These are phyloP conservation scores for Allium fistulosum DNA, from an alignment of 106 monocot genomes.

Conservation along the genomic window DNA sequence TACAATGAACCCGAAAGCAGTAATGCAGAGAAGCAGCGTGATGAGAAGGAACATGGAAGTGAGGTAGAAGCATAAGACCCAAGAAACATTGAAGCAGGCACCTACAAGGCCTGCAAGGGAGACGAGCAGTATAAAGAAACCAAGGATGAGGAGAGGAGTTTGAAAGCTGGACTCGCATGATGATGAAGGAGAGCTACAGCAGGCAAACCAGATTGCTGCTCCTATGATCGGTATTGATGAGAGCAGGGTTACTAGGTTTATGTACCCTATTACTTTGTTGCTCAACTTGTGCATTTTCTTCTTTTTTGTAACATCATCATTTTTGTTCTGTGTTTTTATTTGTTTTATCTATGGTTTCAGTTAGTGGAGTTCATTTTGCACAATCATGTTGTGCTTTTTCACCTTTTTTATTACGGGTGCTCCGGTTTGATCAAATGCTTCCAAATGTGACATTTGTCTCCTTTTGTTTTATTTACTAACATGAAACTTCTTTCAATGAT, in stretches of 20 bases:
- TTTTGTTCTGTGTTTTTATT: no score
- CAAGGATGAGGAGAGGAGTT: conserved; percentile 68
- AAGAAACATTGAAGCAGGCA: conserved; percentile 69
- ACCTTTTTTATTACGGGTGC: no score
- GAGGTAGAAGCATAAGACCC: conserved; percentile 90
- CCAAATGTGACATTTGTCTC: no score
- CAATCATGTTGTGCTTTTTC: no score
- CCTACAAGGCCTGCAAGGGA: conserved; percentile 84
- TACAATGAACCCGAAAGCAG: conserved; percentile 81
- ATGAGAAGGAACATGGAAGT: conserved; percentile 72
- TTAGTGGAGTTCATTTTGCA: no score
- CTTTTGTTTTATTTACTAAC: no score
- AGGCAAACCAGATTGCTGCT: conserved; percentile 57
- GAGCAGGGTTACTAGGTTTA: conserved; percentile 71
- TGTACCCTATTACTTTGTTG: conserved; percentile 84
- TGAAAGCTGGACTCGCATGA: conserved; percentile 75
- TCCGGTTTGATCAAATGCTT: no score
- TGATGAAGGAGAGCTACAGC: conserved; percentile 14
- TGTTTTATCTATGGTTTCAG: no score
- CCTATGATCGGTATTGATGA: conserved; percentile 90
- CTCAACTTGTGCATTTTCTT: conserved; percentile 49
- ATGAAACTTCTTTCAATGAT: no score
- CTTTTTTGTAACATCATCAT: background rate
- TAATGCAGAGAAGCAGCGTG: conserved; percentile 39
- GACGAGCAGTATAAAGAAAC: conserved; percentile 83